Conservation (phyloP, 345 rosid species). For the rapeseed (Brassica napus) region Da-Ae NC_063435.1:6218001-6218500, state of each 20-base stretch:
- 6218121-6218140: constrained; percentile 38
- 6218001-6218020: constrained; percentile 48
- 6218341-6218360: constrained; percentile 35
- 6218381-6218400: constrained; percentile 16
- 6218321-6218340: constrained; percentile 25
- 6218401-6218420: constrained; percentile 32
- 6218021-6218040: constrained; percentile 43
- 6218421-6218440: constrained; percentile 18
- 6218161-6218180: constrained; percentile 5
- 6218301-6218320: constrained; percentile 34
- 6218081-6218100: background rate
- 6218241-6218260: constrained; percentile 39
- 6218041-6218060: constrained; percentile 40
- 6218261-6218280: constrained; percentile 36
- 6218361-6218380: background rate
- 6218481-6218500: background rate
- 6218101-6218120: background rate
- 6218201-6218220: constrained; percentile 17
- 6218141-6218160: constrained; percentile 32
- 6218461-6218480: constrained; percentile 18
- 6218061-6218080: constrained; percentile 26
- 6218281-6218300: constrained; percentile 37
- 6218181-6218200: background rate
- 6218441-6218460: constrained; percentile 18
- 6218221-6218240: constrained; percentile 31